These are phyloP conservation scores for Trypanosoma rangeli DNA, from an alignment of 208 protist genomes.

Conservation along the genomic window DNA sequence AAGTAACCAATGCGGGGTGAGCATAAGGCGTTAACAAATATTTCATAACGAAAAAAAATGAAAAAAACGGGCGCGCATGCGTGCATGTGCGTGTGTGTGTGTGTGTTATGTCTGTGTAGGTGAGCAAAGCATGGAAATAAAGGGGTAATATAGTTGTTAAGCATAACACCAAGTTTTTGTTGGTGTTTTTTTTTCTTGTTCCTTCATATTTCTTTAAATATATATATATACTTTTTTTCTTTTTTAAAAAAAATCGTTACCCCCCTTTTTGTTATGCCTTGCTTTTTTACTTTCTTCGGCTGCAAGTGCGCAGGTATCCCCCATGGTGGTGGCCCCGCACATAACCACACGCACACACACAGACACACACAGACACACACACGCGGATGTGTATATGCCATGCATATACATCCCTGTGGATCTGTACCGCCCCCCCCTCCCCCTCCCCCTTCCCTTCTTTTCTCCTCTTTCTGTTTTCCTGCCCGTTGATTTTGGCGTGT, in stretches of 20 bases:
- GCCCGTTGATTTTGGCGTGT: neutral
- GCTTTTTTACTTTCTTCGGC: neutral
- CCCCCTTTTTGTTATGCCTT: too few species aligned
- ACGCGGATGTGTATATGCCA: neutral
- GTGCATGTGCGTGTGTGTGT: neutral
- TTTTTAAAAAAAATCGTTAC: too few species aligned
- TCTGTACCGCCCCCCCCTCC: neutral
- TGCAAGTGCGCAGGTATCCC: neutral
- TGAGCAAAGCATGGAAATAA: neutral
- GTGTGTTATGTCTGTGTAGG: neutral
- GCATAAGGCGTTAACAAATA: neutral
- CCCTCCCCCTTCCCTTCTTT: neutral
- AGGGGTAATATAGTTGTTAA: too few species aligned
- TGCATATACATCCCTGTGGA: neutral
- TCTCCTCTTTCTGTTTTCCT: neutral
- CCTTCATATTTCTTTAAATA: neutral
- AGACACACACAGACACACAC: neutral
- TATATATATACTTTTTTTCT: neutral
- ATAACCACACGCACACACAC: neutral
- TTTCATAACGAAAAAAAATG: constrained; percentile 1
- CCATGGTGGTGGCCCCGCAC: too few species aligned
- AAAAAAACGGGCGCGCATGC: neutral
- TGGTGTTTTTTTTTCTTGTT: neutral
- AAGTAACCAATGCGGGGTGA: too few species aligned
- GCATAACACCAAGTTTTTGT: neutral